These are phyloP conservation scores for Coemansia furcata DNA, from an alignment of 192 early-diverging fungal genomes.

Conservation along the genomic window DNA sequence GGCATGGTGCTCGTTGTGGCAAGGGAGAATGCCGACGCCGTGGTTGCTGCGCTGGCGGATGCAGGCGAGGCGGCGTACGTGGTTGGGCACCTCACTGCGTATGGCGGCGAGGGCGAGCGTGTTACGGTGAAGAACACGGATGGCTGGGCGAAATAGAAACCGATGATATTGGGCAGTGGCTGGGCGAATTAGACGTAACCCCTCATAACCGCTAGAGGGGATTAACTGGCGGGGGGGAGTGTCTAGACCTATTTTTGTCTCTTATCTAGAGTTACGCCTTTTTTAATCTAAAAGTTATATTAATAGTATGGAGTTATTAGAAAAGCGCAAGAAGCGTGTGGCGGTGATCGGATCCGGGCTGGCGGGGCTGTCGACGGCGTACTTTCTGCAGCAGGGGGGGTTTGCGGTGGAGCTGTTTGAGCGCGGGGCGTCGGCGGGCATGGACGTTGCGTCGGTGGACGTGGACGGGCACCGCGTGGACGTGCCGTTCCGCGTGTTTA, in stretches of 20 bases:
- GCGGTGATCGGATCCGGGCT: conserved; percentile 50
- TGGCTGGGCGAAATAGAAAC: conserved; percentile 11
- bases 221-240: background rate
- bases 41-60: conserved; percentile 57
- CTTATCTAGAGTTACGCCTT: background rate
- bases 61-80: conserved; percentile 68
- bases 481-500: conserved; percentile 52
- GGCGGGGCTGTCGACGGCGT: conserved; percentile 44
- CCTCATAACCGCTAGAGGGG: background rate
- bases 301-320: background rate
- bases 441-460: conserved; percentile 45
- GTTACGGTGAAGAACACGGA: conserved; percentile 30
- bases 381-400: conserved; percentile 38
- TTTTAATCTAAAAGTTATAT: background rate
- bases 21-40: conserved; percentile 58
- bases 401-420: conserved; percentile 41
- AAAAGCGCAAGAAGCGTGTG: conserved; percentile 15
- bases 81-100: conserved; percentile 61
- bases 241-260: background rate
- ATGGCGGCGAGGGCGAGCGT: conserved; percentile 11
- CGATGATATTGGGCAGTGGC: background rate
- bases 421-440: conserved; percentile 22
- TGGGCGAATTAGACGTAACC: conserved; percentile 16
- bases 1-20: conserved; percentile 94
- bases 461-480: conserved; percentile 44